A percentile compares a stretch with the other conserved stretches of the same genome.
Evolutionary conservation across 2,329 filamentous ascomycete genomes (phyloP).

Genomic region (Plenodomus tracheiphilus): DNA sequence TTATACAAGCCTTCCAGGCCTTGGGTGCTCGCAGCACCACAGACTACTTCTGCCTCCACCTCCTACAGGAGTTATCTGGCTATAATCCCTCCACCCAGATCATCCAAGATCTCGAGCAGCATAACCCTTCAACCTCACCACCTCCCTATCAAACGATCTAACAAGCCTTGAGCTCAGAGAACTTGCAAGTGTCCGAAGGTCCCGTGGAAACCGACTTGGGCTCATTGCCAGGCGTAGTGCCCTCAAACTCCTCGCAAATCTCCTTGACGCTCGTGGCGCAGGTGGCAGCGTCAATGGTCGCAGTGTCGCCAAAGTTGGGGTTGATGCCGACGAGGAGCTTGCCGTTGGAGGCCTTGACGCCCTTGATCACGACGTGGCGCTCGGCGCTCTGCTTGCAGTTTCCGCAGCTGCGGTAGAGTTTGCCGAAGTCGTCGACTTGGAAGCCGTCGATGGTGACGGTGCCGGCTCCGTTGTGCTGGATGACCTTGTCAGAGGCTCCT

Average conservation of each 20-base stretch:
- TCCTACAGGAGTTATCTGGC: no score
- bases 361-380: constrained; percentile 51
- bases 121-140: no score
- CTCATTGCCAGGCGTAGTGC: constrained; percentile 34
- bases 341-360: constrained; percentile 47
- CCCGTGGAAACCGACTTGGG: constrained; percentile 29
- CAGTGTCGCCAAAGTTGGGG: constrained; percentile 56
- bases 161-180: constrained; percentile 23
- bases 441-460: constrained; percentile 45
- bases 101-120: no score
- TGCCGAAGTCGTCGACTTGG: constrained; percentile 39
- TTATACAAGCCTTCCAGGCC: no score
- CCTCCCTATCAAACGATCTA: constrained; percentile 8
- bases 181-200: constrained; percentile 36
- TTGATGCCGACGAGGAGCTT: constrained; percentile 56
- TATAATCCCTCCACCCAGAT: no score
- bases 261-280: constrained; percentile 33
- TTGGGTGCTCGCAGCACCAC: no score
- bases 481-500: constrained; percentile 46
- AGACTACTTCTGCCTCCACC: no score
- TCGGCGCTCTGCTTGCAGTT: constrained; percentile 52
- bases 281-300: constrained; percentile 48
- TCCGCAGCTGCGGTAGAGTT: constrained; percentile 54
- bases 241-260: constrained; percentile 41
- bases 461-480: constrained; percentile 49